Conservation (phyloP, 257 asterid species). For the Capsicum pubescens region DNA sequence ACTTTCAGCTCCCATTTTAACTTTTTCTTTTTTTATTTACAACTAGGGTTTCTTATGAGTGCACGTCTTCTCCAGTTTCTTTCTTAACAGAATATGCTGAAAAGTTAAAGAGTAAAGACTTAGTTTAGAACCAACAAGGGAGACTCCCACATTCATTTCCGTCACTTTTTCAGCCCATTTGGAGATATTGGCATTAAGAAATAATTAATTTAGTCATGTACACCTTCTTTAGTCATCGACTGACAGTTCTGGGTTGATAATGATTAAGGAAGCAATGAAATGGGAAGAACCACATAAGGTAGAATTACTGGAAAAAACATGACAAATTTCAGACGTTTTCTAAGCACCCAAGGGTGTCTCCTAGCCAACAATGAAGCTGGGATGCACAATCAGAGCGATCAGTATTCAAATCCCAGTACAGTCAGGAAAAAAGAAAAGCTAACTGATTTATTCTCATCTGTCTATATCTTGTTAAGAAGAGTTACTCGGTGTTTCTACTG, state of each 20-base stretch:
- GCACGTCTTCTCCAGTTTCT: background rate
- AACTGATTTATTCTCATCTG: background rate
- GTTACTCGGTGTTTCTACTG: background rate
- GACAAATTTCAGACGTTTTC: conserved; percentile 16
- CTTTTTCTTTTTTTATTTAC: background rate
- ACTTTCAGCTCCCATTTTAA: conserved; percentile 6
- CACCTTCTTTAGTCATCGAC: background rate
- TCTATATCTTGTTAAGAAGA: background rate
- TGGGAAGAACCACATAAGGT: background rate
- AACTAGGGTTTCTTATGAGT: background rate
- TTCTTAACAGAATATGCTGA: conserved; percentile 1
- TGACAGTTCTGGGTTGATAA: background rate
- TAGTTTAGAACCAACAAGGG: conserved; percentile 16
- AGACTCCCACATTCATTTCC: conserved; percentile 19
- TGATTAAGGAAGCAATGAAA: conserved; percentile 18
- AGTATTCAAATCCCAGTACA: conserved; percentile 8
- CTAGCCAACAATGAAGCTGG: conserved; percentile 3
- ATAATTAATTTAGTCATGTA: background rate
- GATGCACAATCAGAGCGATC: background rate
- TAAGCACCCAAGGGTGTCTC: conserved; percentile 22
- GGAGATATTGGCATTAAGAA: conserved; percentile 20
- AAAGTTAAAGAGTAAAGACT: background rate
- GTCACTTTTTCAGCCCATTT: background rate
- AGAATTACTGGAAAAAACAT: background rate
- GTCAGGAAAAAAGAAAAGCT: background rate